Evolutionary conservation across 2,329 filamentous ascomycete genomes (phyloP).

Genomic region (Colletotrichum lentis): DNA sequence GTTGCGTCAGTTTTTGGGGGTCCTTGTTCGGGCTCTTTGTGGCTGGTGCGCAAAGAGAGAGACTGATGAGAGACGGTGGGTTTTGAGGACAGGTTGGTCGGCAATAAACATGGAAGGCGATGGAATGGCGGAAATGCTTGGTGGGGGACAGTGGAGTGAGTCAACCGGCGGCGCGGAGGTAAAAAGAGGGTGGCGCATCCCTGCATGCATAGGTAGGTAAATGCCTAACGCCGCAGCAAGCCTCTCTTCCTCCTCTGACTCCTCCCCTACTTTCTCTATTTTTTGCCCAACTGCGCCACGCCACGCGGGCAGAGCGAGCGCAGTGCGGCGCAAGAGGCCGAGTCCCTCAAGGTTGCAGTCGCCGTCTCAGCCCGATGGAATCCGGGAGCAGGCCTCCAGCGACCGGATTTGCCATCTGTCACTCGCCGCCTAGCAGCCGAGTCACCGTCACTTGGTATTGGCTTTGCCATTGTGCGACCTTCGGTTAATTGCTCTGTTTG

Average conservation of each 20-base stretch:
- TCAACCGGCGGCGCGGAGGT: conserved; percentile 45
- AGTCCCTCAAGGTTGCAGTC: not conserved
- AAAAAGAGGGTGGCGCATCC: conserved; percentile 22
- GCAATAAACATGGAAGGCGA: conserved; percentile 39
- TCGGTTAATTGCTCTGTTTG: not conserved
- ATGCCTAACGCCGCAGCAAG: conserved; percentile 19
- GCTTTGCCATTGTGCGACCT: not conserved
- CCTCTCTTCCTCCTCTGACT: too few relatives aligned
- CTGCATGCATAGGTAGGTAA: conserved; percentile 31
- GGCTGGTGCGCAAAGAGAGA: conserved; percentile 20
- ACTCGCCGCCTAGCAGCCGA: not conserved
- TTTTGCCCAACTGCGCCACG: conserved; percentile 29
- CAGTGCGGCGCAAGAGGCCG: conserved; percentile 6
- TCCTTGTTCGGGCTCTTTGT: conserved; percentile 16
- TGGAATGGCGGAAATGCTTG: conserved; percentile 42
- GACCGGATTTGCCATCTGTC: not conserved
- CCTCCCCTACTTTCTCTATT: not conserved
- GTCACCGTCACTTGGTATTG: not conserved
- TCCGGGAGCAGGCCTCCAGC: conserved; percentile 30
- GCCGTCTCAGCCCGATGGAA: conserved; percentile 11
- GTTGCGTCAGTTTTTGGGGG: conserved; percentile 33
- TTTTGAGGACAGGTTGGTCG: conserved; percentile 12
- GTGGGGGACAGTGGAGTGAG: conserved; percentile 36
- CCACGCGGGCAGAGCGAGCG: not conserved
- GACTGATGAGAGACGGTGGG: not conserved